Percentiles rank a stretch among this genome's conserved stretches.
These are phyloP conservation scores for Ogataea polymorpha DNA, from an alignment of 805 yeast species.

Conservation along the genomic window DNA sequence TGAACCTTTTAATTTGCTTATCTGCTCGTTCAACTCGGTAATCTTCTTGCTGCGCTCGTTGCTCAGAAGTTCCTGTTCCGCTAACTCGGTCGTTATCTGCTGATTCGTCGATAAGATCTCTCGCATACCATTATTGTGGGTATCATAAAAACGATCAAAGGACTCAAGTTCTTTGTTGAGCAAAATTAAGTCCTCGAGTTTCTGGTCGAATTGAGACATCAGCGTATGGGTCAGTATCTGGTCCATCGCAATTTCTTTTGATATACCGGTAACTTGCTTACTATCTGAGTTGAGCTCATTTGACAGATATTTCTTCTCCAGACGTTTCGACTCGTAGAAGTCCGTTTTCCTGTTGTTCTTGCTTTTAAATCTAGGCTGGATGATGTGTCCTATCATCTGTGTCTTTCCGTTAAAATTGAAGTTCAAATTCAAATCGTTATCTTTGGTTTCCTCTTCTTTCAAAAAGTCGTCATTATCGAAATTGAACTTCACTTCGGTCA, in stretches of 20 bases:
- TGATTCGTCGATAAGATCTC: conserved; percentile 43
- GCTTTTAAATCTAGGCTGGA: conserved; percentile 28
- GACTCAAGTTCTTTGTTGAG: conserved; percentile 46
- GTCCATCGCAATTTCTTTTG: conserved; percentile 25
- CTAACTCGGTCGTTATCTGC: conserved; percentile 45
- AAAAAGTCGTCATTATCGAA: conserved; percentile 47
- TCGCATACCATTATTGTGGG: conserved; percentile 42
- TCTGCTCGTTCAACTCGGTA: conserved; percentile 17
- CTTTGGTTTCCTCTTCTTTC: conserved; percentile 30
- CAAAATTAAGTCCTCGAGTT: conserved; percentile 41
- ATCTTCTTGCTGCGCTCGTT: conserved; percentile 26
- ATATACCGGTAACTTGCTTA: conserved; percentile 35
- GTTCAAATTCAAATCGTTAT: conserved; percentile 16
- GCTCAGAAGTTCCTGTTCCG: conserved; percentile 36
- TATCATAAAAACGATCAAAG: conserved; percentile 38
- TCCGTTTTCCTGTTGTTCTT: conserved; percentile 23
- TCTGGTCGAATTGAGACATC: conserved; percentile 51
- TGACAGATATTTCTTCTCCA: conserved; percentile 63
- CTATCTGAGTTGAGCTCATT: conserved; percentile 53
- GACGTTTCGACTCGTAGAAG: conserved; percentile 60
- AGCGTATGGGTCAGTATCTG: conserved; percentile 59
- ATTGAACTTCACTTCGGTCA: conserved; percentile 70
- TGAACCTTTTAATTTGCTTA: conserved; percentile 6
- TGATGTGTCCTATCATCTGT: conserved; percentile 31
- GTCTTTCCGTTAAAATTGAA: conserved; percentile 25